Percentiles rank a stretch among this genome's conserved stretches.
Conservation (phyloP, 257 asterid genomes). For the Anisodus tanguticus region DNA sequence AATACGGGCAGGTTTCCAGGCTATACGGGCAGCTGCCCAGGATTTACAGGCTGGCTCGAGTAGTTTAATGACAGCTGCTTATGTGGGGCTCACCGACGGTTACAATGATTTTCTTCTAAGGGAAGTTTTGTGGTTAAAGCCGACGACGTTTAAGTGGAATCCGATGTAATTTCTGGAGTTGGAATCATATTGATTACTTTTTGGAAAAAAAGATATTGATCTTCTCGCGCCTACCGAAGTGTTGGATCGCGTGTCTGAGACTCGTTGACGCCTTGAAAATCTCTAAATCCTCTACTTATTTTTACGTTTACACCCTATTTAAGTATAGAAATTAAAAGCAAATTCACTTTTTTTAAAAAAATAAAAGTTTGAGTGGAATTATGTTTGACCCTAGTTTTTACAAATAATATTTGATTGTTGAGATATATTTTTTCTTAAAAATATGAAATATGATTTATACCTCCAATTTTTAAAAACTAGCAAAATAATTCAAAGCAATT, state of each 20-base stretch:
- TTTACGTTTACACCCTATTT: no score
- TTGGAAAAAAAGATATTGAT: background rate
- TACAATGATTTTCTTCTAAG: background rate
- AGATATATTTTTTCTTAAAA: no score
- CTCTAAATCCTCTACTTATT: background rate
- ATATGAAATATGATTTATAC: no score
- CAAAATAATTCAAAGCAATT: no score
- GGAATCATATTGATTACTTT: background rate
- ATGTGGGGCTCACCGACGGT: constrained; percentile 30
- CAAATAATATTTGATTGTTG: no score
- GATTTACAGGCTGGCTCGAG: constrained; percentile 52
- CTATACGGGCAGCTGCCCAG: constrained; percentile 59
- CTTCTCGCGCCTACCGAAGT: background rate
- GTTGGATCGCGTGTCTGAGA: background rate
- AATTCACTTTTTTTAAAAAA: no score
- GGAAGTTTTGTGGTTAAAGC: background rate
- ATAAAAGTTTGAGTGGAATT: no score
- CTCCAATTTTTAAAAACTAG: no score
- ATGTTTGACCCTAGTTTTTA: no score
- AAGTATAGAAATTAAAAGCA: no score
- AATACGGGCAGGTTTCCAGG: constrained; percentile 48
- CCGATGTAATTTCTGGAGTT: background rate
- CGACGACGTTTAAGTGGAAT: background rate
- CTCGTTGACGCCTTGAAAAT: background rate
- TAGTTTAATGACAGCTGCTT: constrained; percentile 22